A percentile compares a stretch with the other conserved stretches of the same genome.
Conservation (phyloP, 805 yeast genomes). For the Candida gorgasii region DNA sequence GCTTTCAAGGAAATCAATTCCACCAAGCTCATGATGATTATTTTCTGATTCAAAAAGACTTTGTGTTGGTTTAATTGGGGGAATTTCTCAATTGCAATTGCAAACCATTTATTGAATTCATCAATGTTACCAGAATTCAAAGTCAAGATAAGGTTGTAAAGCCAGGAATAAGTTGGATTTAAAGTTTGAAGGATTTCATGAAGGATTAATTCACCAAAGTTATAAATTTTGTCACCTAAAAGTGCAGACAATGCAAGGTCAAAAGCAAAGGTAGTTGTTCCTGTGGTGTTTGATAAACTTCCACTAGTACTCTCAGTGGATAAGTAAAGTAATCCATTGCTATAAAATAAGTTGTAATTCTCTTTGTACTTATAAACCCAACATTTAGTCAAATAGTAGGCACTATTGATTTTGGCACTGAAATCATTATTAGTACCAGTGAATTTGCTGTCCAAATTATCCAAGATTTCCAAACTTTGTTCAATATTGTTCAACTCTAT, state of each 20-base stretch:
- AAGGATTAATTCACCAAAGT: conserved; percentile 91
- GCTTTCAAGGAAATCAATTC: conserved; percentile 82
- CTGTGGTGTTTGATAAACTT: not conserved
- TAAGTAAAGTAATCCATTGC: conserved; percentile 76
- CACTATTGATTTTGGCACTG: conserved; percentile 66
- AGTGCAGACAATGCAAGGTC: conserved; percentile 85
- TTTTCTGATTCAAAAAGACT: conserved; percentile 80
- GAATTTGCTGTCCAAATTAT: conserved; percentile 50
- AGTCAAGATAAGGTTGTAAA: conserved; percentile 65
- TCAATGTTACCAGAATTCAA: conserved; percentile 78
- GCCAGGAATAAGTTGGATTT: conserved; percentile 58
- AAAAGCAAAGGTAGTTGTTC: conserved; percentile 47
- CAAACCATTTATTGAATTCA: conserved; percentile 55
- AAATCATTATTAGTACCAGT: conserved; percentile 30
- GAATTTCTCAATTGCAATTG: conserved; percentile 36
- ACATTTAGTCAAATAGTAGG: conserved; percentile 78
- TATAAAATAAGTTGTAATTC: conserved; percentile 81
- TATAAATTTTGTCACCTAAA: conserved; percentile 88
- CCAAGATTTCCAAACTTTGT: conserved; percentile 69
- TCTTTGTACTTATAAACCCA: conserved; percentile 70
- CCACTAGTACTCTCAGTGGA: conserved; percentile 43
- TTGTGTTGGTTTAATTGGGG: conserved; percentile 61
- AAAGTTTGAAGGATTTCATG: conserved; percentile 75
- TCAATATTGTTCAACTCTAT: conserved; percentile 52
- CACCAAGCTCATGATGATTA: conserved; percentile 87